phyloP scores from a whole-genome alignment of 2,329 filamentous ascomycete genomes.

The Penicillium sp. region DNA sequence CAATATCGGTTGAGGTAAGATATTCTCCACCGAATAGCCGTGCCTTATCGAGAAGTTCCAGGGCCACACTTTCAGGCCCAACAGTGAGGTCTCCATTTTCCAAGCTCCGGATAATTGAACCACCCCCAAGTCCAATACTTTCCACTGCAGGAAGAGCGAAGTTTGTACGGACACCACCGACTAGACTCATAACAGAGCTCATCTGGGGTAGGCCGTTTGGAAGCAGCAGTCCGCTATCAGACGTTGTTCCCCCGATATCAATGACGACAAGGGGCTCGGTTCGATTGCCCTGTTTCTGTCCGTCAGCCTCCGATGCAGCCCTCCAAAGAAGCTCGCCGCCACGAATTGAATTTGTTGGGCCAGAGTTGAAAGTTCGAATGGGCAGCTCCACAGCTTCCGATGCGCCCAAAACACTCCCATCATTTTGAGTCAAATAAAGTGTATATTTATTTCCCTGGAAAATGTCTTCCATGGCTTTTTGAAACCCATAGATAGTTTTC shows the following conservation, averaged over 20 bases:
- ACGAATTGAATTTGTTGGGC: slow-evolving; percentile 55
- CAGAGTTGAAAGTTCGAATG: slow-evolving; percentile 54
- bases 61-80: slow-evolving; percentile 63
- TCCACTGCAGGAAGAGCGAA: slow-evolving; percentile 59
- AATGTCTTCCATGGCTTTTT: slow-evolving; percentile 46
- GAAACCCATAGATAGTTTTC: slow-evolving; percentile 48
- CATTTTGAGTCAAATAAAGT: slow-evolving; percentile 54
- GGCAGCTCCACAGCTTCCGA: slow-evolving; percentile 49
- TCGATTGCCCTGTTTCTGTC: slow-evolving; percentile 19
- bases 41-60: slow-evolving; percentile 55
- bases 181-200: slow-evolving; percentile 61
- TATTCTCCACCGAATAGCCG: slow-evolving; percentile 58
- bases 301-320: slow-evolving; percentile 36
- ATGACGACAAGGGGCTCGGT: slow-evolving; percentile 51
- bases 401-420: slow-evolving; percentile 51
- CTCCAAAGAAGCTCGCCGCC: slow-evolving; percentile 30
- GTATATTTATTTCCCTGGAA: slow-evolving; percentile 38
- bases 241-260: slow-evolving; percentile 67
- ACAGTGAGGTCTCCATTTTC: slow-evolving; percentile 45
- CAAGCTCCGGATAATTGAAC: slow-evolving; percentile 44
- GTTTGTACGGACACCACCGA: slow-evolving; percentile 64
- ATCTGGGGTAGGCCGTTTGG: slow-evolving; percentile 64
- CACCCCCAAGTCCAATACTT: slow-evolving; percentile 59
- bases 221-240: slow-evolving; percentile 62
- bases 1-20: slow-evolving; percentile 61